Conservation (phyloP, 192 early-diverging fungal species). For the Irineochytrium annulatum region DNA sequence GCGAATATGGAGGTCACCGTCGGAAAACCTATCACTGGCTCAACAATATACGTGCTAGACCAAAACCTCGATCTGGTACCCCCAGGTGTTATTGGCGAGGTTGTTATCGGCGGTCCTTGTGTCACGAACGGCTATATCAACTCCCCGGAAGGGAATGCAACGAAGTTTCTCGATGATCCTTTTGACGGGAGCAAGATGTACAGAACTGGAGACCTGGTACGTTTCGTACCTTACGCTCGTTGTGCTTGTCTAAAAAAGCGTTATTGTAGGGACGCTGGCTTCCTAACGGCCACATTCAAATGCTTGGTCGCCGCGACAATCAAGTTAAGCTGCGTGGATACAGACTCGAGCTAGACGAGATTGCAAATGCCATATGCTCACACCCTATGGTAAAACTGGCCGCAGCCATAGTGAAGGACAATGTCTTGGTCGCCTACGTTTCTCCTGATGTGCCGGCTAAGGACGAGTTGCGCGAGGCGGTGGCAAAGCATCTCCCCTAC, state of each 20-base stretch:
- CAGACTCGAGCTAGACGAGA: slow-evolving; percentile 31
- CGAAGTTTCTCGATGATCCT: slow-evolving; percentile 28
- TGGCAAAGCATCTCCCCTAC: slow-evolving; percentile 15
- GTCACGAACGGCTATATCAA: slow-evolving; percentile 45
- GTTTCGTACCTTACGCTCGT: background rate
- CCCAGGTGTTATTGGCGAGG: slow-evolving; percentile 35
- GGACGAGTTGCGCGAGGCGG: background rate
- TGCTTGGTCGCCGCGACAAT: slow-evolving; percentile 31
- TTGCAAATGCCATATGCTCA: slow-evolving; percentile 7
- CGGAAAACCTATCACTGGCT: slow-evolving; percentile 27
- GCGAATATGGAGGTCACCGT: slow-evolving; percentile 13
- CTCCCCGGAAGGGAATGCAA: slow-evolving; percentile 26
- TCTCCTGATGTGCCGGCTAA: slow-evolving; percentile 6
- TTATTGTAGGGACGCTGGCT: slow-evolving; percentile 8
- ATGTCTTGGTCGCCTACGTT: slow-evolving; percentile 25
- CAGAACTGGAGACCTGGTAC: slow-evolving; percentile 23
- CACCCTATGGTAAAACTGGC: slow-evolving; percentile 3
- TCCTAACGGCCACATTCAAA: slow-evolving; percentile 20
- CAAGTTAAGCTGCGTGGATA: slow-evolving; percentile 36
- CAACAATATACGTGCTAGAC: slow-evolving; percentile 30
- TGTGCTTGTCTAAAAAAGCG: too few relatives aligned
- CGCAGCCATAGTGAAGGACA: slow-evolving; percentile 29
- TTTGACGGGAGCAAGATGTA: slow-evolving; percentile 27
- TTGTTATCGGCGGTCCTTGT: slow-evolving; percentile 39
- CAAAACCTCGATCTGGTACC: slow-evolving; percentile 22